Base-by-base conservation (phyloP, 2,329 filamentous ascomycete species). In the Colletotrichum shisoi region DNA sequence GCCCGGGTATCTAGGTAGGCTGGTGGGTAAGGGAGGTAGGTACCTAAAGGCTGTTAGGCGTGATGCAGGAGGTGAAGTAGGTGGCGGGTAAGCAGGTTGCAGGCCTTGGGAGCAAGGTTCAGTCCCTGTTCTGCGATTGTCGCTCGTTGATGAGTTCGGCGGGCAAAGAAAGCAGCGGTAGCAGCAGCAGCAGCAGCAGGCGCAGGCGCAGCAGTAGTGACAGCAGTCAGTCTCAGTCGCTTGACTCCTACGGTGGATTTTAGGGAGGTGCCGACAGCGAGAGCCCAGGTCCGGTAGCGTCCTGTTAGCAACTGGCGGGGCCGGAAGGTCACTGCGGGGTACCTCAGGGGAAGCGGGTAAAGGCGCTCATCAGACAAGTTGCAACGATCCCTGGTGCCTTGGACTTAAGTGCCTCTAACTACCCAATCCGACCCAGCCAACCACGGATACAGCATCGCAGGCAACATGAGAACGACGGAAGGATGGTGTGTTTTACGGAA, bases 231-330 rank as follows among this genome's bases (percentile, higher is more conserved):
- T 15, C 3, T 21, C n/a, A 27, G 21, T 48, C 21, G 15, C 45
- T 48, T 15, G 3, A 15, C 45, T 27, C 45, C 46, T 49, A 7
- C 13, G 21, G 5, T 3, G 24, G 42, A 11, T 24, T 24, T 19
- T 57, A 15, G 37, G 34, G 6, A 31, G 24, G 44, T 63, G 53
- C 44, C 24, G 62, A 64, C 39, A 19, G 54, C 40, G 48, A 57
- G 44, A 12, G 4, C n/a, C 45, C 45, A 13, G 21, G 11, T 7
- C 9, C 49, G 46, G 39, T 60, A 46, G 39, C 27, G 60, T 44
- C 39, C 49, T 67, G 60, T 67, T 63, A 67, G 53, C 21, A 44
- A 53, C 48, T 51, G 46, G 46, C 53, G 60, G 64, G 64, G 46
- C 53, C 31, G 44, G 31, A 40, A 67, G 34, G 64, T 67, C 61